These are phyloP conservation scores for Aureobasidium sp. DNA, from an alignment of 2,329 filamentous ascomycete species.

Conservation along the genomic window DNA sequence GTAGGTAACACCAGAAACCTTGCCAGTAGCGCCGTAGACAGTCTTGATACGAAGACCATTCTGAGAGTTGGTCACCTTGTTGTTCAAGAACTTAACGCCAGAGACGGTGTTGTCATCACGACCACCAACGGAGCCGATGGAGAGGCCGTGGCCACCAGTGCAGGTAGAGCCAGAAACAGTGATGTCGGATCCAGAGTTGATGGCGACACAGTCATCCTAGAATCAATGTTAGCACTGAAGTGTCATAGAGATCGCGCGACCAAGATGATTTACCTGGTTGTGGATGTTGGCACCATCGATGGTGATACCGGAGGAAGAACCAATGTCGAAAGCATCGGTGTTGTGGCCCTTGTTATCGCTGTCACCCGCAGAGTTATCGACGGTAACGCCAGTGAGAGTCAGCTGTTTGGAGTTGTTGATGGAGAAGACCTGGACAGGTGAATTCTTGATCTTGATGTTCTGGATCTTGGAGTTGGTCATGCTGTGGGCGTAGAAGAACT, in stretches of 20 bases:
- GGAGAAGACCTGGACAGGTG: conserved; percentile 46
- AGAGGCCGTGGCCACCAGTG: conserved; percentile 43
- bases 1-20: conserved; percentile 46
- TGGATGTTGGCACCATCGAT: conserved; percentile 21
- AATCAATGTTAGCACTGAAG: too few species aligned
- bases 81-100: conserved; percentile 38
- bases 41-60: conserved; percentile 49
- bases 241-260: too few species aligned
- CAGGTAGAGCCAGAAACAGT: conserved; percentile 35
- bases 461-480: conserved; percentile 43
- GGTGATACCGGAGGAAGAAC: conserved; percentile 17
- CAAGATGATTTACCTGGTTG: conserved; percentile 15
- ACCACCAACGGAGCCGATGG: conserved; percentile 47
- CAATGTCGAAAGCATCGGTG: conserved; percentile 25
- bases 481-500: conserved; percentile 51
- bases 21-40: conserved; percentile 40
- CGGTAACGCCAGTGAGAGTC: conserved; percentile 41
- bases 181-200: conserved; percentile 32
- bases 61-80: conserved; percentile 39
- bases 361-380: conserved; percentile 51
- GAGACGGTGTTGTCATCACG: conserved; percentile 43
- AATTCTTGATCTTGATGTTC: conserved; percentile 44
- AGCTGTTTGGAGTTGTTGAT: conserved; percentile 37
- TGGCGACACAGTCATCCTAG: conserved; percentile 22
- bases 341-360: conserved; percentile 19